Evolutionary conservation across 2,329 filamentous ascomycete species (phyloP).

Genomic region (Ceratocystis smalleyi): DNA sequence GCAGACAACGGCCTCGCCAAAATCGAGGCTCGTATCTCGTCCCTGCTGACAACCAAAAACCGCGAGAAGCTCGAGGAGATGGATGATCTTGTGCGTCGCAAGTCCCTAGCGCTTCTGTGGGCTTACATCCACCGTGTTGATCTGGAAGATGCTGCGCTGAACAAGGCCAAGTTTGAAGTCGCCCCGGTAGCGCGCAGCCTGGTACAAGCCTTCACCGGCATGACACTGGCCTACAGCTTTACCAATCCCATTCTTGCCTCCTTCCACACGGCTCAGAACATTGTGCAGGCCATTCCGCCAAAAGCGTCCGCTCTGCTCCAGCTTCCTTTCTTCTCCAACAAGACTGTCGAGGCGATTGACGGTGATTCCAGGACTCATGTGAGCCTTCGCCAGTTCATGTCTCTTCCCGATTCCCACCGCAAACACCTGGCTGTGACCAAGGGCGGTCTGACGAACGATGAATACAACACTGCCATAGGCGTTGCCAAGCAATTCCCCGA

Average conservation of each 20-base stretch:
- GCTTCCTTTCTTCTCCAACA: slow-evolving; percentile 68
- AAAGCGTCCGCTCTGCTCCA: slow-evolving; percentile 77
- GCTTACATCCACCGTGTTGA: slow-evolving; percentile 84
- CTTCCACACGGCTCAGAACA: slow-evolving; percentile 66
- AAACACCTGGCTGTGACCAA: slow-evolving; percentile 54
- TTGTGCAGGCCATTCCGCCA: slow-evolving; percentile 81
- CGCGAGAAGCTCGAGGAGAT: slow-evolving; percentile 61
- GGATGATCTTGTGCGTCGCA: slow-evolving; percentile 65
- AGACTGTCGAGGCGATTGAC: slow-evolving; percentile 51
- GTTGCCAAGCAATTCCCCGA: slow-evolving; percentile 75
- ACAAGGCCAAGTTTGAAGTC: slow-evolving; percentile 77
- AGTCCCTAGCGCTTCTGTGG: slow-evolving; percentile 82
- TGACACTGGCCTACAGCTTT: slow-evolving; percentile 74
- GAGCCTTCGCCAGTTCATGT: slow-evolving; percentile 78
- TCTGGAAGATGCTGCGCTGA: slow-evolving; percentile 59
- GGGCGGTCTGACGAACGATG: slow-evolving; percentile 53
- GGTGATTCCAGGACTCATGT: slow-evolving; percentile 60
- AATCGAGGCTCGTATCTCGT: slow-evolving; percentile 66
- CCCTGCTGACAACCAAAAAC: slow-evolving; percentile 51
- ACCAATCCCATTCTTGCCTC: slow-evolving; percentile 68
- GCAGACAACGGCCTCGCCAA: slow-evolving; percentile 68
- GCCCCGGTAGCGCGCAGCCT: slow-evolving; percentile 74
- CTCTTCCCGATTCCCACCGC: slow-evolving; percentile 58
- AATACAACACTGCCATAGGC: slow-evolving; percentile 60
- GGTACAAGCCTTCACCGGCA: slow-evolving; percentile 73